These are phyloP conservation scores for Myxozyma neotropica DNA, from an alignment of 805 yeast species.

Conservation along the genomic window DNA sequence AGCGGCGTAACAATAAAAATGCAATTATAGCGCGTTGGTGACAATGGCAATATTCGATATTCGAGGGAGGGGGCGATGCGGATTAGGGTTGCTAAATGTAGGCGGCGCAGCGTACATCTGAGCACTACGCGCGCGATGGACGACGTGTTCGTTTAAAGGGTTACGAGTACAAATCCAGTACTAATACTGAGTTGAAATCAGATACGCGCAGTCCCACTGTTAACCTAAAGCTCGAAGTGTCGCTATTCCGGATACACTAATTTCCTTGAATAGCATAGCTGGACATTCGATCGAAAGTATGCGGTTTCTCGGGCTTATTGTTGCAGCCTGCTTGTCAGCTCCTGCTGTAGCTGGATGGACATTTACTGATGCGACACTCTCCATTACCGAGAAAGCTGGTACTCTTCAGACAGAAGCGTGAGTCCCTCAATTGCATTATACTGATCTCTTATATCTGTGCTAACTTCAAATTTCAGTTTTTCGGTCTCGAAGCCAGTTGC, in stretches of 20 bases:
- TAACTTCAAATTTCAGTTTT: slow-evolving; percentile 9
- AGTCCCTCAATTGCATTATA: not conserved
- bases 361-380: slow-evolving; percentile 26
- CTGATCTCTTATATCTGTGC: not conserved
- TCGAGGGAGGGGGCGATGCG: not conserved
- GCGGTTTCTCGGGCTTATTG: not conserved
- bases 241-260: too few relatives aligned
- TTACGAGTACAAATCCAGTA: not conserved
- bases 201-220: too few relatives aligned
- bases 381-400: slow-evolving; percentile 32
- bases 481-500: not conserved
- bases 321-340: slow-evolving; percentile 1
- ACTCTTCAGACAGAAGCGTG: slow-evolving; percentile 22
- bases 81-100: not conserved
- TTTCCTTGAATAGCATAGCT: too few relatives aligned
- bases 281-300: not conserved
- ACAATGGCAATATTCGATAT: not conserved
- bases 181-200: too few relatives aligned
- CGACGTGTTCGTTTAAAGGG: slow-evolving; percentile 5
- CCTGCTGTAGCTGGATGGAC: slow-evolving; percentile 27
- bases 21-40: too few relatives aligned
- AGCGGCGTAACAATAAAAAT: too few relatives aligned
- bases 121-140: not conserved
- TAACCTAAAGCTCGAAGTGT: too few relatives aligned
- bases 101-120: not conserved